Evolutionary conservation across 2,329 filamentous ascomycete species (phyloP), one percentile per base, ranked within the genome.

Genomic region (Botryotinia narcissicola): DNA sequence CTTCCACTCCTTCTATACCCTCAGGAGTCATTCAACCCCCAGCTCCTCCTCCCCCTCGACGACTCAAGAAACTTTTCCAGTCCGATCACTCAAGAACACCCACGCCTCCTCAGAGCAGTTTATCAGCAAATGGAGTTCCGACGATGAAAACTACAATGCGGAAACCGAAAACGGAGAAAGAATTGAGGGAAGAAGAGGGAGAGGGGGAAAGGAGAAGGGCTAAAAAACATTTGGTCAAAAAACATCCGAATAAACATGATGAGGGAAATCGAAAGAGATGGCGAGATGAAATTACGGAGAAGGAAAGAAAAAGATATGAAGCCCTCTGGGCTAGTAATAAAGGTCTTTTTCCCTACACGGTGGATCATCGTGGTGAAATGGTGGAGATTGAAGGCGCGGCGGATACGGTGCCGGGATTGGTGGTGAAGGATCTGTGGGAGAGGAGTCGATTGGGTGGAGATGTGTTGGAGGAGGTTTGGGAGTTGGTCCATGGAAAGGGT

Each of bases 271-370:
- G 93, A 29, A 91, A 89, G 78, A 88, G 92, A 10, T 96, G 93
- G 93, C 88, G 92, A 60, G 92, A 95, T 77, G 86, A 89, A 75
- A 88, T 96, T 60, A 93, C 91, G 0, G 87, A 89, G 66, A 85
- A 89, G 8, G 92, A 96, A 79, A 85, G 92, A n/a, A 92, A 92
- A 79, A 87, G 93, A 1, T 96, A 96, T 81, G 93, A 95, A 81
- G 93, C 92, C 3, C 88, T 96, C 1, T 96, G 93, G 92, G 93
- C 93, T 1, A 93, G 92, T 60, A 96, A 96, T 78, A 89, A 90
- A 67, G 93, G 93, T 0, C 74, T 89, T 0, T 82, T 88, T 14
- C 46, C 51, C 7, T 91, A 89, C 3, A 85, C 90, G 32, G 92
- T 95, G 75, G 87, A 96, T n/a, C 95, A 91, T 92, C 84, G 82